These are phyloP conservation scores for Arabidopsis lyrata DNA, from an alignment of 441 rosid genomes.

Conservation along the genomic window DNA sequence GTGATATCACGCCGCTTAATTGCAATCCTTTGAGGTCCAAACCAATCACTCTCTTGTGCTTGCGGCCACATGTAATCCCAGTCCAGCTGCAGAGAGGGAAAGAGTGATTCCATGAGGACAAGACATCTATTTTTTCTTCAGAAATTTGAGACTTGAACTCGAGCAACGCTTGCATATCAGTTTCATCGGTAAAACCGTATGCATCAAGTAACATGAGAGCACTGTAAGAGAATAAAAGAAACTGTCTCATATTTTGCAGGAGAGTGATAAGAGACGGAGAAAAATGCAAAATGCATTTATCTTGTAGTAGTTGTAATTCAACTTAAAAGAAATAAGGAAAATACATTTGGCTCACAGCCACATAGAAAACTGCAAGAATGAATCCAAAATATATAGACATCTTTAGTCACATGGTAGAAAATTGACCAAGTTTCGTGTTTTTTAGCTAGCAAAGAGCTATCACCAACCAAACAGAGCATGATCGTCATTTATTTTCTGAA, in stretches of 20 bases:
- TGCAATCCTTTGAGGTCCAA: not conserved
- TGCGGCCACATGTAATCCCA: not conserved
- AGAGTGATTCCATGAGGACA: slow-evolving; percentile 9
- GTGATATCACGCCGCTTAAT: not conserved
- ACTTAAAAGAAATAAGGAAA: not conserved
- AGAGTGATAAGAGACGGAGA: not conserved
- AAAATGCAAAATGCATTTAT: not conserved
- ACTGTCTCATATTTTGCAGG: not conserved
- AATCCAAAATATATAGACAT: no score
- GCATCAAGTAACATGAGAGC: not conserved
- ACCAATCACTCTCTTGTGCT: slow-evolving; percentile 7
- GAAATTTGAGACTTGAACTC: not conserved
- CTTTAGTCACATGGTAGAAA: no score
- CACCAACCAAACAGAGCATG: no score
- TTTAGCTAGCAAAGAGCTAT: no score
- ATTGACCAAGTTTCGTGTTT: no score
- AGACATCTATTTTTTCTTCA: not conserved
- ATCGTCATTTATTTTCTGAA: no score
- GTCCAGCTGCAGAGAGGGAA: not conserved
- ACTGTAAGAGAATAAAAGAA: slow-evolving; percentile 9
- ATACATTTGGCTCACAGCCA: not conserved
- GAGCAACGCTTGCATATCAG: not conserved
- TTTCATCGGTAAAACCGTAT: not conserved
- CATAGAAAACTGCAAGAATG: not conserved
- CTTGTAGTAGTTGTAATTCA: not conserved